Evolutionary conservation across 2,329 filamentous ascomycete genomes (phyloP), one percentile per base, ranked within the genome.

Genomic region (Sporothrix globosa): DNA sequence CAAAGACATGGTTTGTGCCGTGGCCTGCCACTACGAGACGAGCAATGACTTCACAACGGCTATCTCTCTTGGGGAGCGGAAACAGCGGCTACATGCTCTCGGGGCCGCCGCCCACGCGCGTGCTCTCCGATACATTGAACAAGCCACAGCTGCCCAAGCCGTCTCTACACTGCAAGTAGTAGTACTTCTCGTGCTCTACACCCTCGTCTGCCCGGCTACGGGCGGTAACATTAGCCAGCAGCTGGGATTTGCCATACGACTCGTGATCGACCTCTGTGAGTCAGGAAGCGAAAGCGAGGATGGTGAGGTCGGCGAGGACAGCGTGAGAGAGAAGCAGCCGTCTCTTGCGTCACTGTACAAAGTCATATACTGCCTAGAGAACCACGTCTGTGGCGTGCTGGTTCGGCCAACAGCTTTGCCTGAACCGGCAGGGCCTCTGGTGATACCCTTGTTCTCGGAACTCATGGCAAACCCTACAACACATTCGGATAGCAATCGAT

Each of bases 171-270:
- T 69, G 46, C 68, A 69, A 39, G 68, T 69, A 3, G 68, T 63
- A n/a, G 68, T 63, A 3, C 21, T 69, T 46, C 58, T 69, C 19
- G 68, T 69, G 11, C 46, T 69, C 1, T 54, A 69, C 56, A 69
- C 68, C 14, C 68, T 69, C 11, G 50, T 69, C 11, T 39, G 68
- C 2, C 68, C 68, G 2, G 48, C 67, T 5, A 69, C 27, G 6
- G 61, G 68, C 21, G 68, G 68, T 30, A 69, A 69, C 46, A 41
- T 69, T 14, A 69, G 68, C 48, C 68, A 69, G 30, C 68, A 69
- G 46, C 68, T 69, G 0, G 68, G 68, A 7, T 69, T 69, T 63
- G 68, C 68, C 13, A 63, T 63, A 24, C 68, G 68, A 30, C 68
- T 69, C 19, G 68, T 69, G 6, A 63, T 69, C 11, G 68, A 69